Evolutionary conservation across 2,329 filamentous ascomycete species (phyloP).

Genomic region (Curvularia hawaiiensis): DNA sequence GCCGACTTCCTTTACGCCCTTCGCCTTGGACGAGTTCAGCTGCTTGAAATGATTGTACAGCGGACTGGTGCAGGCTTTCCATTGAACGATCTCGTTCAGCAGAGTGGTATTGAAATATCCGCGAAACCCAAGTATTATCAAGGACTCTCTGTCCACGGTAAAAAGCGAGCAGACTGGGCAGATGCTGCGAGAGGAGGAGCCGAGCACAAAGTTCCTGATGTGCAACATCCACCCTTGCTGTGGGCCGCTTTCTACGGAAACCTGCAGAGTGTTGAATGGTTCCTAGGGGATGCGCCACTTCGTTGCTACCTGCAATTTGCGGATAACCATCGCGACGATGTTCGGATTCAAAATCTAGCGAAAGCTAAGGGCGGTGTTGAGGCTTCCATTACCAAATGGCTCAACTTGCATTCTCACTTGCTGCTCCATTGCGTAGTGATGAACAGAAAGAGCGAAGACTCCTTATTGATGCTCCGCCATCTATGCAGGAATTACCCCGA

Average conservation of each 20-base stretch:
- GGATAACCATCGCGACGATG: slow-evolving; percentile 64
- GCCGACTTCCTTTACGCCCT: slow-evolving; percentile 46
- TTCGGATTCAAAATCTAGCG: slow-evolving; percentile 65
- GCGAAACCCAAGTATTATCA: slow-evolving; percentile 75
- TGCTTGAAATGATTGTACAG: slow-evolving; percentile 69
- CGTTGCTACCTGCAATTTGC: slow-evolving; percentile 73
- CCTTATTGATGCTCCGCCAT: slow-evolving; percentile 66
- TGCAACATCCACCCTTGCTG: slow-evolving; percentile 61
- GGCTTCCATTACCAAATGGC: slow-evolving; percentile 65
- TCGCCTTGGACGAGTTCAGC: slow-evolving; percentile 55
- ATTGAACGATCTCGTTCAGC: slow-evolving; percentile 68
- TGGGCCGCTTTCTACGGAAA: slow-evolving; percentile 62
- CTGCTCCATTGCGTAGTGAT: slow-evolving; percentile 65
- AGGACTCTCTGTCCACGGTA: slow-evolving; percentile 68
- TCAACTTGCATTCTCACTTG: slow-evolving; percentile 52
- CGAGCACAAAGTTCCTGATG: slow-evolving; percentile 6
- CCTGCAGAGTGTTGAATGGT: slow-evolving; percentile 76
- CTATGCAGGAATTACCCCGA: slow-evolving; percentile 67
- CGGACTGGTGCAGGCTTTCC: slow-evolving; percentile 71
- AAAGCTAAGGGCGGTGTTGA: slow-evolving; percentile 68
- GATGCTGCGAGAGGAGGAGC: slow-evolving; percentile 22
- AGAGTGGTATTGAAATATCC: slow-evolving; percentile 66
- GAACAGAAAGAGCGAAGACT: slow-evolving; percentile 45
- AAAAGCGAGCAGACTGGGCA: slow-evolving; percentile 75
- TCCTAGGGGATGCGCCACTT: slow-evolving; percentile 72